Evolutionary conservation across 345 rosid genomes (phyloP).

Genomic region (Citrus cavaleriei): DNA sequence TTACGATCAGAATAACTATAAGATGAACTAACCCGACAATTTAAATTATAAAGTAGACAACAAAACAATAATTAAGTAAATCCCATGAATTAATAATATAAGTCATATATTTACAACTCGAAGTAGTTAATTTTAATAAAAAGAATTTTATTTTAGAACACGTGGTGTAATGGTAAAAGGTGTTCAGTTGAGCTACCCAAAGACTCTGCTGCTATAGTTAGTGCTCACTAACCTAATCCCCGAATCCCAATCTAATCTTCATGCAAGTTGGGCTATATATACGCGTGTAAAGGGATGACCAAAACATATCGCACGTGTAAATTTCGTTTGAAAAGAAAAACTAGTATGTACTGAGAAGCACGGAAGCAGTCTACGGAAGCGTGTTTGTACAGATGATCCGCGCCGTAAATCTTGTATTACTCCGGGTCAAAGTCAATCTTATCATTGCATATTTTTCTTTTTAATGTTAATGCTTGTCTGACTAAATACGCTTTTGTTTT

Average conservation of each 20-base stretch:
- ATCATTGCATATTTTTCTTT: background rate
- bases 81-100: too few relatives aligned
- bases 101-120: too few relatives aligned
- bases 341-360: background rate
- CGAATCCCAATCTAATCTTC: background rate
- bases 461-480: background rate
- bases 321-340: background rate
- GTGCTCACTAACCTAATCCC: too few relatives aligned
- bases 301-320: background rate
- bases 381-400: background rate
- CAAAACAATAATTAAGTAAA: too few relatives aligned
- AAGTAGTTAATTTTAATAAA: too few relatives aligned
- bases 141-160: background rate
- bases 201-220: background rate
- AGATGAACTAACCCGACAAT: too few relatives aligned
- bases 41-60: too few relatives aligned
- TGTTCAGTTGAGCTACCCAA: constrained; percentile 10
- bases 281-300: background rate
- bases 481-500: background rate
- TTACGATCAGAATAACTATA: too few relatives aligned
- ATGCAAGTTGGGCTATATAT: too few relatives aligned
- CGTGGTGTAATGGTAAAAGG: background rate
- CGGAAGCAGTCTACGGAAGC: constrained; percentile 2
- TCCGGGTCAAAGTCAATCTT: background rate
- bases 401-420: background rate